Conservation (phyloP, 139 green algal species). For the Haematococcus sp. region DNA sequence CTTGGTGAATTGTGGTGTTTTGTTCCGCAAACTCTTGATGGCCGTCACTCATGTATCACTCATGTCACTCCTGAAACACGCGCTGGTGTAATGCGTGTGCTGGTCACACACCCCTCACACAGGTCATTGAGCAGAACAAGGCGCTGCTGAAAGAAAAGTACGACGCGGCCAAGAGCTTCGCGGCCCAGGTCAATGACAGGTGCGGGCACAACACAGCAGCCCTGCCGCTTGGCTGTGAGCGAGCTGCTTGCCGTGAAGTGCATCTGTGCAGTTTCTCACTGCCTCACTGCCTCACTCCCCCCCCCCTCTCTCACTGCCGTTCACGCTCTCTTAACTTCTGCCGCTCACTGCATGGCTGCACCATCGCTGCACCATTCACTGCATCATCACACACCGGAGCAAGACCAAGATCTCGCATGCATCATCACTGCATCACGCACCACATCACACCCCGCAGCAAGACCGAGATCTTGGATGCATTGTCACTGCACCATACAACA, state of each 20-base stretch:
- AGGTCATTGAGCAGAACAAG: constrained; percentile 86
- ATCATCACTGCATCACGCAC: no score
- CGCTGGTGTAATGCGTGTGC: neutral
- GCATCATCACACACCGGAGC: no score
- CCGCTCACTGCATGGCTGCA: no score
- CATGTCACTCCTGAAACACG: neutral
- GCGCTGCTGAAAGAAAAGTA: constrained; percentile 77
- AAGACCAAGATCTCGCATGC: no score
- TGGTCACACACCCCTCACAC: neutral
- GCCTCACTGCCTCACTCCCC: no score
- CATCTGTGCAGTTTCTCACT: constrained; percentile 9
- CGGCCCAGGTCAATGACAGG: neutral
- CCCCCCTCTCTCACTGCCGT: no score
- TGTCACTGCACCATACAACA: no score
- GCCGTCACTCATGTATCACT: neutral
- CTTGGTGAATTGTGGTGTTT: neutral
- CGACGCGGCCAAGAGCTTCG: constrained; percentile 62
- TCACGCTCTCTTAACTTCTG: no score
- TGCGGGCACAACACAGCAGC: neutral
- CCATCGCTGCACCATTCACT: no score
- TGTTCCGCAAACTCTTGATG: neutral
- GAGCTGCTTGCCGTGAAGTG: constrained; percentile 32
- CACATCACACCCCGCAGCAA: no score
- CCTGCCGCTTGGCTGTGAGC: constrained; percentile 19
- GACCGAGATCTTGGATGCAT: no score